These are phyloP conservation scores for Ophiostoma montium DNA, from an alignment of 2,329 filamentous ascomycete species.

Conservation along the genomic window DNA sequence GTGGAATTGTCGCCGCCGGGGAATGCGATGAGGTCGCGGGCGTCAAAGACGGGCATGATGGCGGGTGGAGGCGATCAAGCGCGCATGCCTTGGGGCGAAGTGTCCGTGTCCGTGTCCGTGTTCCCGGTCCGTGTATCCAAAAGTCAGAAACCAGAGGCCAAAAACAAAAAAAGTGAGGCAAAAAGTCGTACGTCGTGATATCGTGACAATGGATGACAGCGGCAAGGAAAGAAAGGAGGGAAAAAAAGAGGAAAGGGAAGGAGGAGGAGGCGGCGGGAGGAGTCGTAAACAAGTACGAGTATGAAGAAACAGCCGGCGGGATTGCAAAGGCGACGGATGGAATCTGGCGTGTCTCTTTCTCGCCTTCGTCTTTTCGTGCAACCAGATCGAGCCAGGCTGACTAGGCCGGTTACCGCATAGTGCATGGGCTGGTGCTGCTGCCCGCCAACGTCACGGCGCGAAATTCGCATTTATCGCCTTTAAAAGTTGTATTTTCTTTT, in stretches of 20 bases:
- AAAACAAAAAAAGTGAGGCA: too few species aligned
- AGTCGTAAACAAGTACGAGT: not conserved
- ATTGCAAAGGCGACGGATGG: not conserved
- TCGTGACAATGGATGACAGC: not conserved
- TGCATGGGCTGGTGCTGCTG: not conserved
- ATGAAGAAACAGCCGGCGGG: not conserved
- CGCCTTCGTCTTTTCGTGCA: not conserved
- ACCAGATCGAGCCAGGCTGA: not conserved
- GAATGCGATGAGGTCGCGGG: constrained; percentile 33
- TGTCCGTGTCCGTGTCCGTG: not conserved
- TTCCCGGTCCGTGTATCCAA: not conserved
- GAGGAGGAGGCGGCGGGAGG: not conserved
- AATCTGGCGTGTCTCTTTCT: not conserved
- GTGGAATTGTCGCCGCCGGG: constrained; percentile 37
- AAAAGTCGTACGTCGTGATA: not conserved
- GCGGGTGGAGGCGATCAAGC: not conserved
- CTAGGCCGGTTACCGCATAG: not conserved
- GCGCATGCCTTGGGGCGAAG: too few species aligned
- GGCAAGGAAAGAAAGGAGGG: not conserved
- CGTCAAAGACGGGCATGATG: constrained; percentile 21
- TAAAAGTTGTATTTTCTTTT: not conserved
- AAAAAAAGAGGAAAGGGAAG: not conserved
- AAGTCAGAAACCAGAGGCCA: too few species aligned
- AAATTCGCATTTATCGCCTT: not conserved
- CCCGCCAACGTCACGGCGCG: not conserved